phyloP scores from a whole-genome alignment of 2,329 filamentous ascomycete species.

The Scytalidium lignicola region DNA sequence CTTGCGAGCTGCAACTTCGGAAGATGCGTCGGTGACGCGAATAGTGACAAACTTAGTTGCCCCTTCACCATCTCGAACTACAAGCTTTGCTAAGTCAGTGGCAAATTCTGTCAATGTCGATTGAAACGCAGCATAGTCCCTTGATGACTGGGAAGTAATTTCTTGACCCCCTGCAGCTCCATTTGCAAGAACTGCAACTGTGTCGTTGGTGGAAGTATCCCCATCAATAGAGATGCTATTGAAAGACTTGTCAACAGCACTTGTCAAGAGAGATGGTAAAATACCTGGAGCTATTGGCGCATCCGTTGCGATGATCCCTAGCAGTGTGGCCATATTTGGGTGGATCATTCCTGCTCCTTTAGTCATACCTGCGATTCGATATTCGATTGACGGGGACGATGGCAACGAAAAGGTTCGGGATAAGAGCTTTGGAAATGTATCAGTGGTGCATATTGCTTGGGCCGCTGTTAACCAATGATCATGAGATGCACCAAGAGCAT shows the following conservation, averaged over 20 bases:
- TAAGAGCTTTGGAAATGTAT: slow-evolving; percentile 95
- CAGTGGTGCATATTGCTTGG: slow-evolving; percentile 92
- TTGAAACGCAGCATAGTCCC: slow-evolving; percentile 68
- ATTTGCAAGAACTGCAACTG: slow-evolving; percentile 89
- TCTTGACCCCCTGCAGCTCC: slow-evolving; percentile 75
- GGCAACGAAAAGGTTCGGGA: slow-evolving; percentile 81
- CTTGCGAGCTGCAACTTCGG: slow-evolving; percentile 65
- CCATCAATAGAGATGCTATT: slow-evolving; percentile 97
- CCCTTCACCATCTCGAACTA: slow-evolving; percentile 94
- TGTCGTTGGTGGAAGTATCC: slow-evolving; percentile 97
- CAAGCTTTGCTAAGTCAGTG: slow-evolving; percentile 79
- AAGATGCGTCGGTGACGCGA: slow-evolving; percentile 68
- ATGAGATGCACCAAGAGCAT: slow-evolving; percentile 68
- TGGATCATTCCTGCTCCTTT: slow-evolving; percentile 99
- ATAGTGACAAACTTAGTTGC: slow-evolving; percentile 98
- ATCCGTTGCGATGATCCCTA: slow-evolving; percentile 89
- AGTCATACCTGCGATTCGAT: slow-evolving; percentile 87
- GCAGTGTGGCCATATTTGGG: slow-evolving; percentile 95
- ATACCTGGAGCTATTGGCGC: slow-evolving; percentile 67
- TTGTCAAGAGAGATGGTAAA: slow-evolving; percentile 64
- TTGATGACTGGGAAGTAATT: slow-evolving; percentile 47
- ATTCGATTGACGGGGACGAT: slow-evolving; percentile 68
- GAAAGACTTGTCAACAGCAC: slow-evolving; percentile 79
- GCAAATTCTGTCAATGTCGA: slow-evolving; percentile 71
- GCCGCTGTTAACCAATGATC: slow-evolving; percentile 83